Conservation (phyloP, 495 filamentous ascomycete genomes). For the Cryomyces antarcticus region DNA sequence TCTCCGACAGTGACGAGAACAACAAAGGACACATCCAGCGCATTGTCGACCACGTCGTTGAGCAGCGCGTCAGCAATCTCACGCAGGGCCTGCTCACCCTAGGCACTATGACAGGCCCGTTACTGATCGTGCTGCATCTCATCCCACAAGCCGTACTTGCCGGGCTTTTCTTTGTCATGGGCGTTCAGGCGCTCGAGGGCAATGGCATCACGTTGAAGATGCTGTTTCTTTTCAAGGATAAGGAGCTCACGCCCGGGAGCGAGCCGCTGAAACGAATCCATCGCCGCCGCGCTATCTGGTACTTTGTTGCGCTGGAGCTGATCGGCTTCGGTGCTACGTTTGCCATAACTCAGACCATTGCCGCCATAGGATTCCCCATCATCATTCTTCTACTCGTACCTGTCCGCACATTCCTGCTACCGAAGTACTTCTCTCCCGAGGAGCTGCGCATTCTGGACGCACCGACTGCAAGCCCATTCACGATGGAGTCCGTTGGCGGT, state of each 20-base stretch:
- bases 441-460: constrained; percentile 57
- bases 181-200: constrained; percentile 47
- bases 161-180: constrained; percentile 91
- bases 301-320: constrained; percentile 57
- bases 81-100: constrained; percentile 66
- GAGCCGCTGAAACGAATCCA: constrained; percentile 44
- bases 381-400: constrained; percentile 73
- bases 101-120: constrained; percentile 71
- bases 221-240: constrained; percentile 53
- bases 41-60: constrained; percentile 49
- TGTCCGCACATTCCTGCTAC: constrained; percentile 49
- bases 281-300: constrained; percentile 42
- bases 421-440: constrained; percentile 40
- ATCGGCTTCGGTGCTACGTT: constrained; percentile 71
- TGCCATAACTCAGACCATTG: constrained; percentile 89
- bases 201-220: constrained; percentile 76
- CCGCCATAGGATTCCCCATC: constrained; percentile 78
- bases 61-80: constrained; percentile 78
- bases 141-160: constrained; percentile 79
- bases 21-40: constrained; percentile 39
- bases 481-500: too few species aligned
- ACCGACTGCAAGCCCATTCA: constrained; percentile 12
- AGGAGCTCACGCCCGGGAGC: constrained; percentile 34
- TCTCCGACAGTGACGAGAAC: constrained; percentile 24
- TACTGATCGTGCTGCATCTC: constrained; percentile 62